These are phyloP conservation scores for Stellera chamaejasme DNA, from an alignment of 345 rosid genomes.

Conservation along the genomic window DNA sequence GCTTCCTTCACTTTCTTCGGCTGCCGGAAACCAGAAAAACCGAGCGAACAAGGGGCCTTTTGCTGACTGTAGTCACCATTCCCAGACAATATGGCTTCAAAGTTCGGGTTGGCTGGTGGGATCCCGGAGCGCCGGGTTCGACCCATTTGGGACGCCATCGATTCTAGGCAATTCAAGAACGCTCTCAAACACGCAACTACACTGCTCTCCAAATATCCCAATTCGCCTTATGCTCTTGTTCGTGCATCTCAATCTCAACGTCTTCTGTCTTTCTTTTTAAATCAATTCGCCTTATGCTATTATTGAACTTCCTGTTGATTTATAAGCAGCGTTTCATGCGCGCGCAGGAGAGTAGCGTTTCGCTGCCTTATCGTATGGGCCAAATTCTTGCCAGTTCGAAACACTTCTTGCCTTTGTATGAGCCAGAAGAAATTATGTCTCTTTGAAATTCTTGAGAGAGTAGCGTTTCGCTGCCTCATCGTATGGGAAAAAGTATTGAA, in stretches of 20 bases:
- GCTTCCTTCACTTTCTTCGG: not conserved
- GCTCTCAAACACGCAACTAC: slow-evolving; percentile 78
- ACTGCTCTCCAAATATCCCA: slow-evolving; percentile 72
- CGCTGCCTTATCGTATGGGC: too few species aligned
- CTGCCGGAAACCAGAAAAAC: not conserved
- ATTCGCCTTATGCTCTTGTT: slow-evolving; percentile 89
- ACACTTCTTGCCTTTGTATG: too few species aligned
- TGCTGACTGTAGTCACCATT: not conserved
- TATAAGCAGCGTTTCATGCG: too few species aligned
- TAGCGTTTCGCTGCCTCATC: too few species aligned
- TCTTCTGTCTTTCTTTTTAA: not conserved
- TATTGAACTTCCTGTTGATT: not conserved
- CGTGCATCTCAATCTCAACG: slow-evolving; percentile 11
- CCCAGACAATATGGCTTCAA: slow-evolving; percentile 60
- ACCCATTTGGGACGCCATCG: slow-evolving; percentile 95
- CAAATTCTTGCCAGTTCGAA: too few species aligned
- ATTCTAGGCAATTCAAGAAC: slow-evolving; percentile 91
- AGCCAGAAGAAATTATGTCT: too few species aligned
- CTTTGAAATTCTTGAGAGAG: too few species aligned
- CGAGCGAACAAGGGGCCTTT: not conserved
- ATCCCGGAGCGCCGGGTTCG: slow-evolving; percentile 98
- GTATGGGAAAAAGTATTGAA: too few species aligned
- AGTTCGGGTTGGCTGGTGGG: slow-evolving; percentile 88
- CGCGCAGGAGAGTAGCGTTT: too few species aligned
- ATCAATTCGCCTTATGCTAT: not conserved